Evolutionary conservation across 1,139 yeast genomes (phyloP).

Genomic region (Suhomyces anneliseae): DNA sequence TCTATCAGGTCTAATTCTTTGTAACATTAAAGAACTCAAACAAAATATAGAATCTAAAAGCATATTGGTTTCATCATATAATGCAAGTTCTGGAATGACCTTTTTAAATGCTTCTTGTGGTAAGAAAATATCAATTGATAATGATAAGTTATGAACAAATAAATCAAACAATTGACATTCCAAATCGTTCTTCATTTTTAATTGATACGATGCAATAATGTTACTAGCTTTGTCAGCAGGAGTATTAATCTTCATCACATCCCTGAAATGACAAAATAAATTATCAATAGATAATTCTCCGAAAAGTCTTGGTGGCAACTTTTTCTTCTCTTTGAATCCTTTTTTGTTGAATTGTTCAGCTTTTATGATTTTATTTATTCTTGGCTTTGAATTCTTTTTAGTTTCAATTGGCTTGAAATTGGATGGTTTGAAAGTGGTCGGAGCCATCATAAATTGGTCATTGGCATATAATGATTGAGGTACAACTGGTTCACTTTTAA

Average conservation of each 20-base stretch:
- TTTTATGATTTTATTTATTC: slow-evolving; percentile 33
- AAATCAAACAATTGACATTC: slow-evolving; percentile 35
- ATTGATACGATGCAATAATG: slow-evolving; percentile 10
- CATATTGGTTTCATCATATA: slow-evolving; percentile 40
- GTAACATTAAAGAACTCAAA: slow-evolving; percentile 35
- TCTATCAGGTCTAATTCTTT: slow-evolving; percentile 28
- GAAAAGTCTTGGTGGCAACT: slow-evolving; percentile 3
- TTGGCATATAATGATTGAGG: slow-evolving; percentile 2
- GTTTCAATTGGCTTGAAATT: slow-evolving; percentile 39
- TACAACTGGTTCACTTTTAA: slow-evolving; percentile 8
- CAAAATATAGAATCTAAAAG: slow-evolving; percentile 36
- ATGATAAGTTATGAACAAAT: slow-evolving; percentile 31
- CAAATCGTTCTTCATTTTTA: slow-evolving; percentile 22
- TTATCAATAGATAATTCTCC: slow-evolving; percentile 30
- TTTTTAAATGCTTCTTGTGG: slow-evolving; percentile 30
- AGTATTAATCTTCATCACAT: slow-evolving; percentile 20
- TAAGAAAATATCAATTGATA: slow-evolving; percentile 33
- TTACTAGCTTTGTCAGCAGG: slow-evolving; percentile 5
- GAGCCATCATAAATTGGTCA: background rate
- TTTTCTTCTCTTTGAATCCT: slow-evolving; percentile 4
- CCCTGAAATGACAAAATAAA: slow-evolving; percentile 27
- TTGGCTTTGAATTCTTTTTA: slow-evolving; percentile 36
- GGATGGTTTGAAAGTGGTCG: background rate
- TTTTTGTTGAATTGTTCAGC: slow-evolving; percentile 8
- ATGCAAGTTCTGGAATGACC: slow-evolving; percentile 37